Conservation (phyloP, 805 yeast genomes). For the Kodamaea hsintzibuensis region DNA sequence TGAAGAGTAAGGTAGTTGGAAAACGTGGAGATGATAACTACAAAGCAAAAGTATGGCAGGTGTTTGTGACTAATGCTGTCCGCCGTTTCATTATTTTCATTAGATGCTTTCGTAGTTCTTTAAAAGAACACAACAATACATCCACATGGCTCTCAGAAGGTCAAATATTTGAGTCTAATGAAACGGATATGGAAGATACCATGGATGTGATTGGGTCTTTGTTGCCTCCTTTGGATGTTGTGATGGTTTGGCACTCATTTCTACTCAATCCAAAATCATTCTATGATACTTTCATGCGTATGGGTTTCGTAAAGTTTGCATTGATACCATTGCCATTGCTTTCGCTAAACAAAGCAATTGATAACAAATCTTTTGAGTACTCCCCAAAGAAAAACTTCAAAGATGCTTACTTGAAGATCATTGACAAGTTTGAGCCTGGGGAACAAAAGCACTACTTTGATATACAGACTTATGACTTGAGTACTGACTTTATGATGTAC, state of each 20-base stretch:
- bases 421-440: neutral
- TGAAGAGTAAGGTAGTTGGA: conserved; percentile 14
- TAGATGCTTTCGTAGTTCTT: conserved; percentile 13
- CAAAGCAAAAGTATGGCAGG: conserved; percentile 20
- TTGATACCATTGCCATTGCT: conserved; percentile 21
- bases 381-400: conserved; percentile 11
- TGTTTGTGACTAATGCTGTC: conserved; percentile 23
- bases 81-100: conserved; percentile 22
- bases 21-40: neutral
- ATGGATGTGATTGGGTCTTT: neutral
- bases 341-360: conserved; percentile 10
- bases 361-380: conserved; percentile 14
- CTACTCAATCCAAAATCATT: conserved; percentile 19
- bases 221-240: conserved; percentile 24
- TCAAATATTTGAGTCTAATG: neutral
- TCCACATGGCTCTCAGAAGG: neutral
- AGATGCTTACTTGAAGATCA: conserved; percentile 10
- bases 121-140: neutral
- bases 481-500: neutral
- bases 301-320: conserved; percentile 16
- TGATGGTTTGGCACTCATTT: conserved; percentile 26
- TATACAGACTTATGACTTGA: neutral
- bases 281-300: conserved; percentile 18
- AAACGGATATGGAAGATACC: neutral
- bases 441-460: neutral